Evolutionary conservation across 345 rosid genomes (phyloP).

Genomic region (Salix caprea): DNA sequence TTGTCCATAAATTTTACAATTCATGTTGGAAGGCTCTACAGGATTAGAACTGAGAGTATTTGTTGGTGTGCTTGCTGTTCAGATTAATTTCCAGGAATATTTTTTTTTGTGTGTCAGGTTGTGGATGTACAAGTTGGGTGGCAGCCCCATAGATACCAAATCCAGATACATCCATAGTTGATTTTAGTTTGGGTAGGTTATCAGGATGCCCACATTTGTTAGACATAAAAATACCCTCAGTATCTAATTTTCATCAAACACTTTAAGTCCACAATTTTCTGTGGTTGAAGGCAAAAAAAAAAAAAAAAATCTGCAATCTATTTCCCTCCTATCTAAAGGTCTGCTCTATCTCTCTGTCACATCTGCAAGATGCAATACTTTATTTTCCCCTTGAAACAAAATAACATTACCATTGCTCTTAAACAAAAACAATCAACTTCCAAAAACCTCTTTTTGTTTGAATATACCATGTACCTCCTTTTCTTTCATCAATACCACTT

Average conservation of each 20-base stretch:
- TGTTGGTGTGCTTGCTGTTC: background rate
- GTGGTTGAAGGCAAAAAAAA: too few relatives aligned
- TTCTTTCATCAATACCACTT: background rate
- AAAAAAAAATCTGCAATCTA: background rate
- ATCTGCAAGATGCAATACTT: background rate
- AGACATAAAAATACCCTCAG: background rate
- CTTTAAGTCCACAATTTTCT: background rate
- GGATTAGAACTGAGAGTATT: background rate
- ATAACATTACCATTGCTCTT: background rate
- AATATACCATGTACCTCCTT: background rate
- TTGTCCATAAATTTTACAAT: background rate
- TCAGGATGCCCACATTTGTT: background rate
- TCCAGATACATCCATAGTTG: background rate
- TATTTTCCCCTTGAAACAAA: background rate
- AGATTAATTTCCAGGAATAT: background rate
- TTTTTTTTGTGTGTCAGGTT: background rate
- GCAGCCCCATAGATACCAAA: background rate
- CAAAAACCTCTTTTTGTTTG: background rate
- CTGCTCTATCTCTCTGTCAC: background rate
- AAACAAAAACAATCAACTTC: background rate
- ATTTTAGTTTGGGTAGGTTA: background rate
- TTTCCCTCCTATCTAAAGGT: background rate
- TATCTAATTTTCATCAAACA: background rate
- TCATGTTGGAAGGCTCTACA: background rate
- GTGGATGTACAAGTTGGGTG: background rate